Conservation (phyloP, 2,329 filamentous ascomycete species). For the Neopestalotiopsis clavispora region DNA sequence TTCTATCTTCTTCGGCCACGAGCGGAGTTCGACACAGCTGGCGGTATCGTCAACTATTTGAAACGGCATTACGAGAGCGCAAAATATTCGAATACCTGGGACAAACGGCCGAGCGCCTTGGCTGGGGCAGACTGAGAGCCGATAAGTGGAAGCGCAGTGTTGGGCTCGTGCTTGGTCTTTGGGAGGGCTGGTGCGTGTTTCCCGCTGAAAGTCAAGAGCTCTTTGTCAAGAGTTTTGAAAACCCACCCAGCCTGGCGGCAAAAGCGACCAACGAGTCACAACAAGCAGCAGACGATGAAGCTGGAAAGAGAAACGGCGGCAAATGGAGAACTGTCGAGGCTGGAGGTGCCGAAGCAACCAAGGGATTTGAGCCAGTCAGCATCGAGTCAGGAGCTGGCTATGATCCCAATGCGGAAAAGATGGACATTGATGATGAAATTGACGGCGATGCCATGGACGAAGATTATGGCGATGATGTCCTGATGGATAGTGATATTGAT, state of each 20-base stretch:
- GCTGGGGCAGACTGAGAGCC: constrained; percentile 81
- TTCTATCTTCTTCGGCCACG: constrained; percentile 77
- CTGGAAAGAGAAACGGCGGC: constrained; percentile 24
- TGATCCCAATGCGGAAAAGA: constrained; percentile 42
- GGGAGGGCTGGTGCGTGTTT: constrained; percentile 76
- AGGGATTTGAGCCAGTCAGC: constrained; percentile 32
- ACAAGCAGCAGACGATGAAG: constrained; percentile 30
- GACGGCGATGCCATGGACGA: constrained; percentile 53
- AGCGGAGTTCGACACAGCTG: constrained; percentile 83
- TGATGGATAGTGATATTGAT: constrained; percentile 54
- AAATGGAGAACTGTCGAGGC: constrained; percentile 57
- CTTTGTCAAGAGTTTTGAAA: constrained; percentile 73
- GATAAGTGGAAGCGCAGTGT: constrained; percentile 87
- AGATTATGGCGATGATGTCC: constrained; percentile 47
- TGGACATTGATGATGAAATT: constrained; percentile 52
- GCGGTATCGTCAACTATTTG: constrained; percentile 84
- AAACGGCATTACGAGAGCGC: constrained; percentile 69
- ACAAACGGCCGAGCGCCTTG: constrained; percentile 70
- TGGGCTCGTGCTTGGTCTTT: constrained; percentile 69
- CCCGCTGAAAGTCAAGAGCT: constrained; percentile 74
- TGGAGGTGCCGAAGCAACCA: constrained; percentile 24
- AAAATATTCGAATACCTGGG: constrained; percentile 77
- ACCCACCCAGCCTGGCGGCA: constrained; percentile 61
- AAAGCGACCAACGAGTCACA: constrained; percentile 25
- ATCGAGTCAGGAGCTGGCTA: constrained; percentile 36